A percentile compares a stretch with the other conserved stretches of the same genome.
These are phyloP conservation scores for Pseudogymnoascus sp. DNA, from an alignment of 2,329 filamentous ascomycete genomes.

Conservation along the genomic window DNA sequence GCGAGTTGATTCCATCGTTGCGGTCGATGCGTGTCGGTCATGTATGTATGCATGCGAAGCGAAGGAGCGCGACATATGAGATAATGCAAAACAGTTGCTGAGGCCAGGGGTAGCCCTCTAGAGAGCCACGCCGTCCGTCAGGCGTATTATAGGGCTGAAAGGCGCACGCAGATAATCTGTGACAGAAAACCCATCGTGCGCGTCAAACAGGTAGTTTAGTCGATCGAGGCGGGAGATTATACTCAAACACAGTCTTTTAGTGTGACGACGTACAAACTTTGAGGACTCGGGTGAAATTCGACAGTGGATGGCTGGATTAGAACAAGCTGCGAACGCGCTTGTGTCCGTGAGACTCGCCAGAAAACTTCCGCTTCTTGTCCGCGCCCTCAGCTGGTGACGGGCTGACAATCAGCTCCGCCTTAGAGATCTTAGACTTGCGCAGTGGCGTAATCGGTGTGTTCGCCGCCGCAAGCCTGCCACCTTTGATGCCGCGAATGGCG, in stretches of 20 bases:
- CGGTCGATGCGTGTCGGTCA: neutral
- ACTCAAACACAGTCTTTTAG: neutral
- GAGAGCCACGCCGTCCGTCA: conserved; percentile 21
- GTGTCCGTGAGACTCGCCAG: conserved; percentile 19
- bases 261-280: neutral
- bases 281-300: neutral
- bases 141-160: conserved; percentile 16
- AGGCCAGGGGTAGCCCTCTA: conserved; percentile 21
- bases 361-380: conserved; percentile 25
- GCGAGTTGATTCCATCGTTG: neutral
- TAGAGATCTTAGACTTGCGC: conserved; percentile 36
- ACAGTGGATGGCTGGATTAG: conserved; percentile 10
- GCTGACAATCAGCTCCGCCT: conserved; percentile 15
- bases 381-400: conserved; percentile 18
- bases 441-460: conserved; percentile 62
- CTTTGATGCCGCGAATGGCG: conserved; percentile 55
- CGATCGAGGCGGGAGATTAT: conserved; percentile 1
- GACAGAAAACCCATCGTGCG: conserved; percentile 2
- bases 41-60: conserved; percentile 1
- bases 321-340: conserved; percentile 25
- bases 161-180: conserved; percentile 3
- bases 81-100: conserved; percentile 10
- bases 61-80: conserved; percentile 1
- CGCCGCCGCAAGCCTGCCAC: conserved; percentile 58
- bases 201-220: conserved; percentile 6